Conservation (phyloP, 495 filamentous ascomycete species). For the Aspergillus egyptiacus region DNA sequence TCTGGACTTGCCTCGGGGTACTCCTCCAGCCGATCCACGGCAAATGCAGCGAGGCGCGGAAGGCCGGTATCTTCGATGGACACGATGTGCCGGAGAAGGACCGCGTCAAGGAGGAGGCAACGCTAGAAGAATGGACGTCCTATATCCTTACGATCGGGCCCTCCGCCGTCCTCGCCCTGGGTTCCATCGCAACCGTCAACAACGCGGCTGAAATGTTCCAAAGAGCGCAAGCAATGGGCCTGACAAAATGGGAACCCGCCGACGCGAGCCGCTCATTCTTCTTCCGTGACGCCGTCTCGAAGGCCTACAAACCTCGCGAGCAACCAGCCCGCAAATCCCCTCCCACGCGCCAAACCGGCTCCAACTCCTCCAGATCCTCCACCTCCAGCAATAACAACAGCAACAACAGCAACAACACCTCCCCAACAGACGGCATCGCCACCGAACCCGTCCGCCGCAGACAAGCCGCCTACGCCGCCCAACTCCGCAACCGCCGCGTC, state of each 20-base stretch:
- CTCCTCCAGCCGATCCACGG: constrained; percentile 55
- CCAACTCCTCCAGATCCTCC: constrained; percentile 11
- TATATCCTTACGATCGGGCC: constrained; percentile 57
- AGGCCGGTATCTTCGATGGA: constrained; percentile 51
- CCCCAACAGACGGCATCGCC: constrained; percentile 2
- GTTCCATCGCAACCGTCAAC: constrained; percentile 40
- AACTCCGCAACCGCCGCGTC: constrained; percentile 33
- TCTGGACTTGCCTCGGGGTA: constrained; percentile 58
- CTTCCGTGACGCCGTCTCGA: constrained; percentile 56
- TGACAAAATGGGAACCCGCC: constrained; percentile 51
- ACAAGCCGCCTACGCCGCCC: constrained; percentile 33
- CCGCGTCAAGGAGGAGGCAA: constrained; percentile 46
- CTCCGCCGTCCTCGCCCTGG: constrained; percentile 50
- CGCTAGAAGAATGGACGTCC: constrained; percentile 60
- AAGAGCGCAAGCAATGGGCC: constrained; percentile 47
- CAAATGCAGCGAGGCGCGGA: constrained; percentile 48
- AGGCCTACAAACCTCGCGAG: constrained; percentile 51
- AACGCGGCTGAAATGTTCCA: constrained; percentile 43
- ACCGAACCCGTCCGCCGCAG: constrained; percentile 27
- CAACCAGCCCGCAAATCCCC: constrained; percentile 16
- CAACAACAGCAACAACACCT: background rate
- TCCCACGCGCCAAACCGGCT: constrained; percentile 1
- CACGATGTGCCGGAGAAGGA: constrained; percentile 42
- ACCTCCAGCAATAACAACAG: background rate
- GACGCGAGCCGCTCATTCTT: constrained; percentile 51